Evolutionary conservation across 306 rosid species (phyloP).

Genomic region (Fragaria iinumae): DNA sequence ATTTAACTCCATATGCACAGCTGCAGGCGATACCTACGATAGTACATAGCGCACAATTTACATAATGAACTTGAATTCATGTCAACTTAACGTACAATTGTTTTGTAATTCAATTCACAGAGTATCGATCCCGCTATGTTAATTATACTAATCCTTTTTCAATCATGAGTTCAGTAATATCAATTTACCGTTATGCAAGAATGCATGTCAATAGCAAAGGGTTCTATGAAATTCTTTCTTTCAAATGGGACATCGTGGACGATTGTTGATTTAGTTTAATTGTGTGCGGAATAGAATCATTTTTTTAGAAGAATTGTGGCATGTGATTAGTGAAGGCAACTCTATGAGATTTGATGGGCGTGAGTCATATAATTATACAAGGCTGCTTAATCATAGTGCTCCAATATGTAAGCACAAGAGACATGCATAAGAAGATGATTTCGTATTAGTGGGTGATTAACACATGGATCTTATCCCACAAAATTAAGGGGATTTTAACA

Average conservation of each 20-base stretch:
- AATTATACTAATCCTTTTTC: too few species aligned
- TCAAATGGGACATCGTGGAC: neutral
- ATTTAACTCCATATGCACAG: too few species aligned
- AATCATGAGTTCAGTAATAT: too few species aligned
- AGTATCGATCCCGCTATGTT: too few species aligned
- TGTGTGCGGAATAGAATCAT: neutral
- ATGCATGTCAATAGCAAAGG: neutral
- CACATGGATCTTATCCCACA: neutral
- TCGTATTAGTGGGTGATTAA: neutral
- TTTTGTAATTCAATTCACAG: too few species aligned
- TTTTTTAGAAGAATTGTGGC: neutral
- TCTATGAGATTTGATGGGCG: neutral
- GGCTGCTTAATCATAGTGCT: neutral
- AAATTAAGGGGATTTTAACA: neutral
- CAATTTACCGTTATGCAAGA: neutral
- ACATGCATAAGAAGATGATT: neutral
- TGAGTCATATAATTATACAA: neutral
- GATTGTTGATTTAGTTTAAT: neutral
- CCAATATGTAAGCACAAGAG: neutral
- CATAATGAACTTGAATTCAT: too few species aligned
- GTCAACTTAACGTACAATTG: too few species aligned
- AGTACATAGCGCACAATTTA: too few species aligned
- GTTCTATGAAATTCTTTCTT: neutral
- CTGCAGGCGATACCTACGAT: too few species aligned
- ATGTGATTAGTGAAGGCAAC: conserved; percentile 7